phyloP scores from a whole-genome alignment of 1,284 basidiomycete species.

The Volvariella surrecta region DNA sequence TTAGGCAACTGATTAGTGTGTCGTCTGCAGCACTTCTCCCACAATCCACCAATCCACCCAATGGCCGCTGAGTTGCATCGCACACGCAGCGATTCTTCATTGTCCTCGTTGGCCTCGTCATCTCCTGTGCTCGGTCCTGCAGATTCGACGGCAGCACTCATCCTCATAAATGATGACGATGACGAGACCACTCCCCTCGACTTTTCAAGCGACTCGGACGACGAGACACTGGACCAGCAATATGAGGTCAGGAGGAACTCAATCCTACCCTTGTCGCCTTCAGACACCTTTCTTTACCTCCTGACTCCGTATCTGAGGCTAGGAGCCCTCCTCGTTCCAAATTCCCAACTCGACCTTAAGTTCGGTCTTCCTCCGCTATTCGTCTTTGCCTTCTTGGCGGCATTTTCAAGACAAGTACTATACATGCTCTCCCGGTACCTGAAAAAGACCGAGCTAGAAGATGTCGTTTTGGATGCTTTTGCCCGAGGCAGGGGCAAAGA shows the following conservation, averaged over 20 bases:
- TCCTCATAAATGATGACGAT: slow-evolving; percentile 50
- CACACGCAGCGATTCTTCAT: not conserved
- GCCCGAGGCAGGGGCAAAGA: slow-evolving; percentile 45
- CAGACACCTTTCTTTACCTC: slow-evolving; percentile 60
- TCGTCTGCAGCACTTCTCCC: not conserved
- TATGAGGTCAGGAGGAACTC: slow-evolving; percentile 34
- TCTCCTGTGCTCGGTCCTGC: slow-evolving; percentile 17
- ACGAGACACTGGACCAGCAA: slow-evolving; percentile 27
- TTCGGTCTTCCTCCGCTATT: slow-evolving; percentile 42
- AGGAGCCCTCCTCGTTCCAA: slow-evolving; percentile 53
- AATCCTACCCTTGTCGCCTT: slow-evolving; percentile 45
- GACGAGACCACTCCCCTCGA: slow-evolving; percentile 30
- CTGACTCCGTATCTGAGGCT: slow-evolving; percentile 60
- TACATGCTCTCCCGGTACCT: slow-evolving; percentile 66
- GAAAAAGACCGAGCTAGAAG: slow-evolving; percentile 52
- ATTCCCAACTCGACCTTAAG: slow-evolving; percentile 36
- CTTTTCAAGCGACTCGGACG: slow-evolving; percentile 38
- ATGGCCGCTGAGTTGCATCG: not conserved
- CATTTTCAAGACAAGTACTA: slow-evolving; percentile 59
- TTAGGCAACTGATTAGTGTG: not conserved
- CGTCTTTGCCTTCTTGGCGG: slow-evolving; percentile 46
- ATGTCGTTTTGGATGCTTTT: slow-evolving; percentile 53
- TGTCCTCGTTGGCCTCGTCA: not conserved
- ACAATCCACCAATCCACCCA: not conserved
- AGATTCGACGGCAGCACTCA: slow-evolving; percentile 38